These are phyloP conservation scores for Roridomyces roridus DNA, from an alignment of 768 basidiomycete species.

Conservation along the genomic window DNA sequence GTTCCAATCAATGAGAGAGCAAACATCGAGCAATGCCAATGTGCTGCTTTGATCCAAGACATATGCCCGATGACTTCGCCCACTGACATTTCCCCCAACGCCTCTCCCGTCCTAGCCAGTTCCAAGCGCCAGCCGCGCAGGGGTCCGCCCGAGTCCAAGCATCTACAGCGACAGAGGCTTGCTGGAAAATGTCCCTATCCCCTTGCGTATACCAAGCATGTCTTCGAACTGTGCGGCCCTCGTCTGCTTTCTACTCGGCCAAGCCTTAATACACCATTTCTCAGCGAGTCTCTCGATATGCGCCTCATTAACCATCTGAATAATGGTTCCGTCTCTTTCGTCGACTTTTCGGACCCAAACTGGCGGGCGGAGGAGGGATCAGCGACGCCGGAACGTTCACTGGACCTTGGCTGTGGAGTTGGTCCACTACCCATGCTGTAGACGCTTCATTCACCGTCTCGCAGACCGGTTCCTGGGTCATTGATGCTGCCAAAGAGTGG, in stretches of 20 bases:
- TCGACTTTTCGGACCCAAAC: conserved; percentile 53
- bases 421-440: conserved; percentile 28
- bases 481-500: conserved; percentile 79
- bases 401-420: conserved; percentile 82
- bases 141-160: conserved; percentile 60
- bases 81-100: conserved; percentile 25
- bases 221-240: conserved; percentile 69
- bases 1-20: too few species aligned
- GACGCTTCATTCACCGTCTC: conserved; percentile 3
- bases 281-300: conserved; percentile 63
- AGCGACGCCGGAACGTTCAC: conserved; percentile 52
- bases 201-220: conserved; percentile 67
- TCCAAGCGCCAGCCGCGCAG: conserved; percentile 48
- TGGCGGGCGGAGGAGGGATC: conserved; percentile 8
- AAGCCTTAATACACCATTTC: neutral
- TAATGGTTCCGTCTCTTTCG: conserved; percentile 61
- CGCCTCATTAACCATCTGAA: conserved; percentile 54
- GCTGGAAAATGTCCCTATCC: conserved; percentile 82
- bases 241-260: neutral
- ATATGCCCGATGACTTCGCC: conserved; percentile 5
- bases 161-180: conserved; percentile 73
- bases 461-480: conserved; percentile 72
- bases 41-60: conserved; percentile 10
- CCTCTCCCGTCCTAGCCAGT: conserved; percentile 28
- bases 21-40: conserved; percentile 23